Percentiles rank a stretch among this genome's conserved stretches.
Conservation (phyloP, 306 rosid genomes). For the Prinsepia uniflora region DNA sequence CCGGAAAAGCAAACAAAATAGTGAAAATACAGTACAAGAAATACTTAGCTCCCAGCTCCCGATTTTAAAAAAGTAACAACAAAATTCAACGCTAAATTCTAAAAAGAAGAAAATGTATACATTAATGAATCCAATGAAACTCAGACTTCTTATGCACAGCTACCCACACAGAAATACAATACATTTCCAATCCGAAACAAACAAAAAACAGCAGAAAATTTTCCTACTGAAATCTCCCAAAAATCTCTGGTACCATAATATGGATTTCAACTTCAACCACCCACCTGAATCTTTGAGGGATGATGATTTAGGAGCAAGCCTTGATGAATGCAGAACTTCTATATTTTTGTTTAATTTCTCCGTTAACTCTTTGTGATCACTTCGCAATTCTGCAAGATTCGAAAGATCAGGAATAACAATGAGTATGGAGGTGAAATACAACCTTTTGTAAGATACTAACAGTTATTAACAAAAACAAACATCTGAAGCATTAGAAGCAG, state of each 20-base stretch:
- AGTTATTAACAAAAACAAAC: neutral
- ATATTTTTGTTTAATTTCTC: slow-evolving; percentile 68
- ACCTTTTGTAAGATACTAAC: neutral
- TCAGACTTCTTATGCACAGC: neutral
- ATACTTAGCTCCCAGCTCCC: neutral
- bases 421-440: slow-evolving; percentile 1
- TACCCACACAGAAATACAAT: neutral
- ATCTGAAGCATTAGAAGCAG: slow-evolving; percentile 2
- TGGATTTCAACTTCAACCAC: neutral
- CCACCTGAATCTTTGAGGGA: slow-evolving; percentile 48
- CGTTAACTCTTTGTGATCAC: slow-evolving; percentile 64
- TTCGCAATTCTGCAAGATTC: slow-evolving; percentile 54
- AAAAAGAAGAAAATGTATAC: neutral
- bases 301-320: slow-evolving; percentile 43
- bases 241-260: neutral
- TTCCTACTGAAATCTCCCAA: neutral
- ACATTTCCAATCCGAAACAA: neutral
- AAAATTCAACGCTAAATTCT: neutral
- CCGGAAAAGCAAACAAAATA: slow-evolving; percentile 26
- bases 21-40: neutral
- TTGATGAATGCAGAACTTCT: slow-evolving; percentile 63
- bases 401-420: slow-evolving; percentile 4
- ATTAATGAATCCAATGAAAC: neutral
- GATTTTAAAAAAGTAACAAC: neutral
- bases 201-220: neutral